Percentiles rank a stretch among this genome's conserved stretches.
These are phyloP conservation scores for Wickerhamiella hasegawae DNA, from an alignment of 805 yeast genomes.

Conservation along the genomic window DNA sequence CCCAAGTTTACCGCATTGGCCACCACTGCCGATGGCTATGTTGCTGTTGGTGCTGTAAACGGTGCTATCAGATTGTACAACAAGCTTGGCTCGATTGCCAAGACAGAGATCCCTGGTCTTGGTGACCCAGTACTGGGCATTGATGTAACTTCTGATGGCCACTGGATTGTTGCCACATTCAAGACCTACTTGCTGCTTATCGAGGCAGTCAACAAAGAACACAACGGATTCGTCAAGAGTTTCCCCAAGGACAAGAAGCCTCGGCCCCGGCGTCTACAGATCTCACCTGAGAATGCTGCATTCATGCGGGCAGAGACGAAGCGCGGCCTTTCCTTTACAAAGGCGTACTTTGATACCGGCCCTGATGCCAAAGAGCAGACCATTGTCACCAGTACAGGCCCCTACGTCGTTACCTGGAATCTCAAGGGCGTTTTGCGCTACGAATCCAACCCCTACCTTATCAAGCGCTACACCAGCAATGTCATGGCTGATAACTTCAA, in stretches of 20 bases:
- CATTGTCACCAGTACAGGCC: slow-evolving; percentile 67
- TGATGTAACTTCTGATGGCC: slow-evolving; percentile 64
- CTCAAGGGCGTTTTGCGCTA: slow-evolving; percentile 41
- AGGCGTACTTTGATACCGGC: slow-evolving; percentile 66
- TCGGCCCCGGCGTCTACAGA: slow-evolving; percentile 46
- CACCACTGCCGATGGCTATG: slow-evolving; percentile 56
- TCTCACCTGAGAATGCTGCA: slow-evolving; percentile 59
- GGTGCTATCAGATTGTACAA: slow-evolving; percentile 61
- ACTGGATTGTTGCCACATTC: slow-evolving; percentile 72
- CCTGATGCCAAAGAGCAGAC: slow-evolving; percentile 46
- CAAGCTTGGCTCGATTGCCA: slow-evolving; percentile 56
- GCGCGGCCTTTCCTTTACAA: slow-evolving; percentile 41
- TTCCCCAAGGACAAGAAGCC: slow-evolving; percentile 55
- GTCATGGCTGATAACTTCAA: slow-evolving; percentile 68
- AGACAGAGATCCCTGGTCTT: slow-evolving; percentile 63
- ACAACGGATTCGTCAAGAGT: slow-evolving; percentile 50
- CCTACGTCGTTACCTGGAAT: slow-evolving; percentile 71
- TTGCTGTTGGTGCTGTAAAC: slow-evolving; percentile 58
- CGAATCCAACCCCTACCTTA: slow-evolving; percentile 39
- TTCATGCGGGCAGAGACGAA: slow-evolving; percentile 37
- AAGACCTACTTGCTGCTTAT: slow-evolving; percentile 51
- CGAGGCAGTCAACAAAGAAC: slow-evolving; percentile 47
- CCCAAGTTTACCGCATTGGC: slow-evolving; percentile 40
- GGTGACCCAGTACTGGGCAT: slow-evolving; percentile 59
- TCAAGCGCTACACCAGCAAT: slow-evolving; percentile 42